A percentile compares a stretch with the other conserved stretches of the same genome.
phyloP scores from a whole-genome alignment of 768 basidiomycete genomes.

The Suillus occidentalis region DNA sequence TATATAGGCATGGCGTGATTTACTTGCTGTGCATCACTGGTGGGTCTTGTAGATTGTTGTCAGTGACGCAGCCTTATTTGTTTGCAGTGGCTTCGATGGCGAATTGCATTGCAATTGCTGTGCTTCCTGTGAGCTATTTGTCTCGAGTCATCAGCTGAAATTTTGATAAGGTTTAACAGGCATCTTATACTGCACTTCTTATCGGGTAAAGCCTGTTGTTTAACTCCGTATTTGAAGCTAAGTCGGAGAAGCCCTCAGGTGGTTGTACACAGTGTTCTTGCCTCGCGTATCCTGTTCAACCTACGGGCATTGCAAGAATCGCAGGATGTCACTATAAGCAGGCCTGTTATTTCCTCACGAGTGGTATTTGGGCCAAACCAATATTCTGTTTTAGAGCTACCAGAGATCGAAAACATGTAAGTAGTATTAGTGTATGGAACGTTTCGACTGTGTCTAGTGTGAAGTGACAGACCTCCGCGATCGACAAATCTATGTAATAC shows the following conservation, averaged over 20 bases:
- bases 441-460: background rate
- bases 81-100: background rate
- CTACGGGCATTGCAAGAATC: background rate
- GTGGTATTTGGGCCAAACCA: background rate
- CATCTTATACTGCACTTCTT: background rate
- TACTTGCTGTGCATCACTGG: background rate
- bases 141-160: background rate
- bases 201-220: background rate
- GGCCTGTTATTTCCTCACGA: background rate
- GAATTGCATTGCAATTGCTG: background rate
- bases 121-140: background rate
- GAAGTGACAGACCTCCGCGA: background rate
- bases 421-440: background rate
- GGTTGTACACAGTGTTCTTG: background rate
- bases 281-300: background rate
- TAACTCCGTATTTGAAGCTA: background rate
- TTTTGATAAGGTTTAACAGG: background rate
- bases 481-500: background rate
- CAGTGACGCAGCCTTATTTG: background rate
- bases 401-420: background rate
- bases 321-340: background rate
- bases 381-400: background rate
- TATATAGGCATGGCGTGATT: conserved; percentile 2
- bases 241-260: background rate
- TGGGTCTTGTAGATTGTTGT: background rate